A percentile compares a stretch with the other conserved stretches of the same genome.
These are phyloP conservation scores for Sphaerulina vaccinii DNA, from an alignment of 2,329 filamentous ascomycete species.

Conservation along the genomic window DNA sequence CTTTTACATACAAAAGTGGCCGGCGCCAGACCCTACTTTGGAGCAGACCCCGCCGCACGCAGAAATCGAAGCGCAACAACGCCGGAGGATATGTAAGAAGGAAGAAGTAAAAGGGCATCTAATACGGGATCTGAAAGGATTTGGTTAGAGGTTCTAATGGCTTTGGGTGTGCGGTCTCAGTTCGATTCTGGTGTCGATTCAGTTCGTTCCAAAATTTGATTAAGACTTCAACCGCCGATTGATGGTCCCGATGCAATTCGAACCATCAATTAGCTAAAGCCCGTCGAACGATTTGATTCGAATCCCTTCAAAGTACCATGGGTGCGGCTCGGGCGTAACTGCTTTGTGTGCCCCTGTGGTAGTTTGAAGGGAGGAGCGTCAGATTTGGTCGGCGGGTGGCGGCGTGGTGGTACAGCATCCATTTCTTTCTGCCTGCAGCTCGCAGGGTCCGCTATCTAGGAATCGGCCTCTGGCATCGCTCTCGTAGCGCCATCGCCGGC, in stretches of 20 bases:
- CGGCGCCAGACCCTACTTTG: no score
- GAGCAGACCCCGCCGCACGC: no score
- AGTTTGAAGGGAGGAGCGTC: not conserved
- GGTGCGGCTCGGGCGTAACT: no score
- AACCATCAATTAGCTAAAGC: not conserved
- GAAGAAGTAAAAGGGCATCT: no score
- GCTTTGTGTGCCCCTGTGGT: not conserved
- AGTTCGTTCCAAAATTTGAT: not conserved
- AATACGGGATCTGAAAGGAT: no score
- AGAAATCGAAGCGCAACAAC: no score
- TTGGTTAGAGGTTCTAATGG: no score
- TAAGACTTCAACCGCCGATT: not conserved
- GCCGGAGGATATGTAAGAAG: no score
- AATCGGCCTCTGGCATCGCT: slow-evolving; percentile 1
- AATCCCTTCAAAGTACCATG: not conserved
- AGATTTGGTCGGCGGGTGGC: not conserved
- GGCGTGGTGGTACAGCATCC: not conserved
- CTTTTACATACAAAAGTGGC: no score
- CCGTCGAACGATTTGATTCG: not conserved
- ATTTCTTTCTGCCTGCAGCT: slow-evolving; percentile 3
- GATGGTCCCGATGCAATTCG: not conserved
- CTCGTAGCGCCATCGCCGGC: not conserved
- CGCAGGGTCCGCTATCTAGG: slow-evolving; percentile 2
- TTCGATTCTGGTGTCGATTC: no score
- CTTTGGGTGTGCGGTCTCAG: no score